These are phyloP conservation scores for Tetraselmis chui DNA, from an alignment of 139 green algal genomes.

Conservation along the genomic window DNA sequence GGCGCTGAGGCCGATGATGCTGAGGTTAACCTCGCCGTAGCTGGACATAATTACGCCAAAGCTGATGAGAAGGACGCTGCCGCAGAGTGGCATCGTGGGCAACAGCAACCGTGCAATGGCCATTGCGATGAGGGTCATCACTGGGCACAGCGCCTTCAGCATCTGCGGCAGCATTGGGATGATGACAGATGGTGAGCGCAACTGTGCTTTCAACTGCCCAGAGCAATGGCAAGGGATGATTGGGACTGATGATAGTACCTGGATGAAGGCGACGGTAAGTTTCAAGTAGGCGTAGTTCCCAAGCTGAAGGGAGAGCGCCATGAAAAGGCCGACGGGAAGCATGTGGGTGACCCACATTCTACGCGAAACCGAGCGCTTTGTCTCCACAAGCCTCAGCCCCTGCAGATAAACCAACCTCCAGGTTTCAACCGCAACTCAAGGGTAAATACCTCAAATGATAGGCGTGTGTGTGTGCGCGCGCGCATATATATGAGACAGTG, in stretches of 20 bases:
- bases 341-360: constrained; percentile 43
- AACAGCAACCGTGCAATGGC: constrained; percentile 67
- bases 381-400: constrained; percentile 52
- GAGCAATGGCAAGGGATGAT: too few species aligned
- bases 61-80: constrained; percentile 49
- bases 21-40: constrained; percentile 48
- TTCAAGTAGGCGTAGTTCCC: constrained; percentile 56
- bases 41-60: constrained; percentile 34
- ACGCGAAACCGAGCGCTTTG: constrained; percentile 33
- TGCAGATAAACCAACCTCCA: constrained; percentile 1
- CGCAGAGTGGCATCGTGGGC: constrained; percentile 52
- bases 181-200: too few species aligned
- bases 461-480: too few species aligned
- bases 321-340: constrained; percentile 50
- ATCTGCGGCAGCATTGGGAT: too few species aligned
- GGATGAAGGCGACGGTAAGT: constrained; percentile 46
- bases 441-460: too few species aligned
- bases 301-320: constrained; percentile 43
- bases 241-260: constrained; percentile 31
- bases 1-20: constrained; percentile 47
- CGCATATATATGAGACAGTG: too few species aligned
- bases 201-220: too few species aligned
- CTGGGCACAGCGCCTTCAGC: constrained; percentile 75
- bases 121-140: constrained; percentile 82
- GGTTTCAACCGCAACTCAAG: too few species aligned